phyloP scores from a whole-genome alignment of 257 asterid genomes.

The Solanum medicagineum region DNA sequence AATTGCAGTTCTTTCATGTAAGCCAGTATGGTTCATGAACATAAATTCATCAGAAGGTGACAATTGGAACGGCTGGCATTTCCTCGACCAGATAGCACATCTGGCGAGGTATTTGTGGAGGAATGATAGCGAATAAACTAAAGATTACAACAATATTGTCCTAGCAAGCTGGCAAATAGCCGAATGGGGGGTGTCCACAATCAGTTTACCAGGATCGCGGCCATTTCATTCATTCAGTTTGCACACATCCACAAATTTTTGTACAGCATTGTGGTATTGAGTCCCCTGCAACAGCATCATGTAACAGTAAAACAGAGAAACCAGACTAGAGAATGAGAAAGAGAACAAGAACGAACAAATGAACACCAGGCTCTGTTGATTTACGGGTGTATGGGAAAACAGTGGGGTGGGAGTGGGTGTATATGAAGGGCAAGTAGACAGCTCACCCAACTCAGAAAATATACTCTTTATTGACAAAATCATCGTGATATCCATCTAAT shows the following conservation, averaged over 20 bases:
- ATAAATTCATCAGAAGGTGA: not conserved
- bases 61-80: not conserved
- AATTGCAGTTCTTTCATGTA: not conserved
- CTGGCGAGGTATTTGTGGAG: not conserved
- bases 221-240: constrained; percentile 48
- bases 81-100: not conserved
- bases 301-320: not conserved
- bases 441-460: not conserved
- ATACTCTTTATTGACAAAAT: not conserved
- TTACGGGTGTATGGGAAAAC: not conserved
- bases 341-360: not conserved
- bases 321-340: not conserved
- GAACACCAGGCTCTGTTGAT: not conserved
- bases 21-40: not conserved
- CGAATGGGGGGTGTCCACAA: not conserved
- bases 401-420: too few species aligned
- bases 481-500: not conserved
- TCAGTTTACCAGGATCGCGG: not conserved
- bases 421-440: not conserved
- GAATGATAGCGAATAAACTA: not conserved
- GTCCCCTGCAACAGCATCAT: constrained; percentile 52
- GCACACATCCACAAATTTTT: constrained; percentile 80
- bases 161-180: not conserved
- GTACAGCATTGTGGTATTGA: constrained; percentile 85
- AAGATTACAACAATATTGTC: not conserved